A percentile compares a stretch with the other conserved stretches of the same genome.
These are phyloP conservation scores for Plasmodium fragile DNA, from an alignment of 169 alveolate species.

Conservation along the genomic window DNA sequence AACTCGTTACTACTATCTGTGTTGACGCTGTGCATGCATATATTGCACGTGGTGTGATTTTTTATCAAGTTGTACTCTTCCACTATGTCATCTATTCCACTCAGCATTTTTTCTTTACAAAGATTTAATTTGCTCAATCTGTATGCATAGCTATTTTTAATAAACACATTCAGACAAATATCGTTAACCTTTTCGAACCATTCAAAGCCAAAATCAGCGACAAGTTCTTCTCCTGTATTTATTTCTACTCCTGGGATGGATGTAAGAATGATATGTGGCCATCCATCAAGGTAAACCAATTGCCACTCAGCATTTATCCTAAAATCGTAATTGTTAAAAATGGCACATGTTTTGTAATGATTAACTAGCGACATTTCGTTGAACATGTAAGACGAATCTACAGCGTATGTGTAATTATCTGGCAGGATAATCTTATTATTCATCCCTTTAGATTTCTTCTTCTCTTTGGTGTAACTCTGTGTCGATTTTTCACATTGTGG, in stretches of 20 bases:
- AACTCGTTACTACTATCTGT: constrained; percentile 18
- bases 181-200: constrained; percentile 92
- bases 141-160: constrained; percentile 39
- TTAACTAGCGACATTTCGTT: constrained; percentile 92
- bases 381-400: constrained; percentile 90
- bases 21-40: constrained; percentile 64
- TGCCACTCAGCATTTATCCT: constrained; percentile 93
- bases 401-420: constrained; percentile 87
- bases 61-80: constrained; percentile 68
- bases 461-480: not conserved
- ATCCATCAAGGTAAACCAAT: constrained; percentile 89
- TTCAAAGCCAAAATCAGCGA: constrained; percentile 93
- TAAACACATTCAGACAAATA: constrained; percentile 74
- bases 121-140: constrained; percentile 45
- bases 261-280: constrained; percentile 92
- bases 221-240: constrained; percentile 92
- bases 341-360: constrained; percentile 88
- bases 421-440: constrained; percentile 85
- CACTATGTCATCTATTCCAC: constrained; percentile 54
- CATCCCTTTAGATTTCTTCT: constrained; percentile 63
- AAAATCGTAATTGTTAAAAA: constrained; percentile 88
- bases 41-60: constrained; percentile 62
- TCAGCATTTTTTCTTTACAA: constrained; percentile 21
- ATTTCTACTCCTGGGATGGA: constrained; percentile 88
- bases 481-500: not conserved